Conservation (phyloP, 2,329 filamentous ascomycete genomes). For the Aspergillus versicolor region DNA sequence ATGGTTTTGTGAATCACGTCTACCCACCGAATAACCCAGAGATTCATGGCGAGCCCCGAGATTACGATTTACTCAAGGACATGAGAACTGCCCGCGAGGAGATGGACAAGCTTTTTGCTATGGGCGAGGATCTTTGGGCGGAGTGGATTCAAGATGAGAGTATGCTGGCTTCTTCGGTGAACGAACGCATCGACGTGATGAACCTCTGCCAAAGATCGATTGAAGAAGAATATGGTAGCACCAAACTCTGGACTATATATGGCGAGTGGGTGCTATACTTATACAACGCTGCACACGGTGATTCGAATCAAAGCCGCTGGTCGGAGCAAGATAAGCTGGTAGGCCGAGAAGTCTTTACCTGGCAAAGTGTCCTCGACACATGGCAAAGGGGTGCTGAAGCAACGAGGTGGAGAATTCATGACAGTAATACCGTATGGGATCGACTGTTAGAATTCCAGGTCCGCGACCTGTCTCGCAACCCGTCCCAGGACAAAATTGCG, state of each 20-base stretch:
- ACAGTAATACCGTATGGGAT: constrained; percentile 63
- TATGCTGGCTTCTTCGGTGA: constrained; percentile 54
- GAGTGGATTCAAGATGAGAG: constrained; percentile 65
- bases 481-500: constrained; percentile 49
- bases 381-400: constrained; percentile 57
- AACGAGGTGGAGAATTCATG: constrained; percentile 61
- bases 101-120: constrained; percentile 62
- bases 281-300: constrained; percentile 52
- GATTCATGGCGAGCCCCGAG: constrained; percentile 44
- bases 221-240: constrained; percentile 61
- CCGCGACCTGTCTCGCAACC: constrained; percentile 51
- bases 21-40: constrained; percentile 46
- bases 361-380: constrained; percentile 55
- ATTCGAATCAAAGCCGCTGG: constrained; percentile 41
- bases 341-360: constrained; percentile 60
- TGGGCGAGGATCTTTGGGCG: constrained; percentile 63
- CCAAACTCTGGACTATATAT: constrained; percentile 62
- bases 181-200: constrained; percentile 59
- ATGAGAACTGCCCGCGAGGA: constrained; percentile 52
- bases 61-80: constrained; percentile 48
- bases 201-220: constrained; percentile 61
- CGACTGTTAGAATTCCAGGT: constrained; percentile 57
- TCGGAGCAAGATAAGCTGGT: constrained; percentile 58
- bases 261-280: constrained; percentile 61
- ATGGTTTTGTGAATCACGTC: constrained; percentile 48